Base-by-base conservation (phyloP, 345 rosid genomes). In the Euclidium syriacum region DNA sequence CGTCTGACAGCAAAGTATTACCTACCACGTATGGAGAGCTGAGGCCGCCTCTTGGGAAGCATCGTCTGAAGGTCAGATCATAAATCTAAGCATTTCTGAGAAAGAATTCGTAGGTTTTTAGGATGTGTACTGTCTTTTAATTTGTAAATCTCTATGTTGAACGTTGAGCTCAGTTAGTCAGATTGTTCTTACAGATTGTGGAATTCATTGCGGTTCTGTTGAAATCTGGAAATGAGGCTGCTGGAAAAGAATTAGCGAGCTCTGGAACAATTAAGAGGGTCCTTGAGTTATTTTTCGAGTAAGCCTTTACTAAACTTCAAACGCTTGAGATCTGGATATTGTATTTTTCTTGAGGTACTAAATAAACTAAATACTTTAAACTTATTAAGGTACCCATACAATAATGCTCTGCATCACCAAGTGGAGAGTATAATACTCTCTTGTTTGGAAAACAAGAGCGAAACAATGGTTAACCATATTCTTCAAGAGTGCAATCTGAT, bases 21-120 rank as follows among this genome's bases (percentile, higher is more conserved):
- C 92, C 89, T 10, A 94, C 99, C 23, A 83, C 99, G 0, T 94
- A 83, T 65, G 99, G 99, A 59, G 87, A 86, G 76, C 74, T 94
- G 63, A 88, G 83, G 77, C 99, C 99, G 12, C 99, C 99, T 64
- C 88, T 94, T 26, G 96, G 99, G 73, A 90, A 94, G 75, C 95
- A 90, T 75, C 96, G 99, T 7, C 73, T 94, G 35, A 94, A 87
- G 99, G 97, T 94, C 47, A 51, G 71, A 47, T 72, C 51, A 36
- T 26, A 67, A 47, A 54, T 36, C 46, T 25, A 46, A 30, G 18
- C 30, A 54, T 30, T 35, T 29, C 6, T 33, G 30, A 44, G 47
- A 36, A 43, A 43, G 41, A 38, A 38, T 7, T 46, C n/a, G 20
- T 62, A n/a, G 35, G 9, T 2, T 46, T 51, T 30, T 33, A 33